Base-by-base conservation (phyloP, 1,284 basidiomycete genomes). In the Boletus semigastroideus region DNA sequence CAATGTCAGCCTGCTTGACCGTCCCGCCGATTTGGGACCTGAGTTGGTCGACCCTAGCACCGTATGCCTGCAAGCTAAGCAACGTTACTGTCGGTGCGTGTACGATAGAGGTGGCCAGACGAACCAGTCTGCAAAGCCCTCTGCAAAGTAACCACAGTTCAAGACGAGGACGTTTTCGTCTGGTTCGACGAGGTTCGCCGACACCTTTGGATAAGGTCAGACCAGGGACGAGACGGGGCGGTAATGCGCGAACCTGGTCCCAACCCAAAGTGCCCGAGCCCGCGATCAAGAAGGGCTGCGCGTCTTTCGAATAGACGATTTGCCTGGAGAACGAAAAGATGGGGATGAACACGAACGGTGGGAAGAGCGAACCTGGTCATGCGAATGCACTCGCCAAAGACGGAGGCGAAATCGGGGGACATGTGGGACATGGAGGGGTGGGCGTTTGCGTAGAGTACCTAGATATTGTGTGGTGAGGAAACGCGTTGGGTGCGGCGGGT, bases 261-360 rank as follows among this genome's bases (percentile, higher is more conserved):
- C 95, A 97, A 31, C 95, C 95, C 36, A 98, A 76, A 3, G 95
- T 98, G n/a, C 95, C 95, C 46, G 87, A 91, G 2, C 96, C 96
- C 28, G 94, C 85, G 49, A 97, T 88, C 61, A 98, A 75, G 76
- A 98, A 91, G 1, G 92, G 90, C 67, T 98, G 95, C 1, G 79
- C 88, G 33, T 77, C 74, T 53, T 83, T 78, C 37, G 94, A 86
- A 71, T 86, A 84, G 41, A 97, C 72, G 5, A 96, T 84, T 49
- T 90, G 76, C 57, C 90, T 87, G 56, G 11, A 49, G 12, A 16
- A 16, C 25, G 34, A 16, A 25, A 59, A 44, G 54, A 12, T 14
- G 25, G 7, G 22, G n/a, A 42, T 28, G 13, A 31, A 47, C 19
- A 40, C 12, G 37, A 34, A 47, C 2, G n/a, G 2, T 10, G 41